phyloP scores from a whole-genome alignment of 2,329 filamentous ascomycete genomes.

The Mariannaea sp. region DNA sequence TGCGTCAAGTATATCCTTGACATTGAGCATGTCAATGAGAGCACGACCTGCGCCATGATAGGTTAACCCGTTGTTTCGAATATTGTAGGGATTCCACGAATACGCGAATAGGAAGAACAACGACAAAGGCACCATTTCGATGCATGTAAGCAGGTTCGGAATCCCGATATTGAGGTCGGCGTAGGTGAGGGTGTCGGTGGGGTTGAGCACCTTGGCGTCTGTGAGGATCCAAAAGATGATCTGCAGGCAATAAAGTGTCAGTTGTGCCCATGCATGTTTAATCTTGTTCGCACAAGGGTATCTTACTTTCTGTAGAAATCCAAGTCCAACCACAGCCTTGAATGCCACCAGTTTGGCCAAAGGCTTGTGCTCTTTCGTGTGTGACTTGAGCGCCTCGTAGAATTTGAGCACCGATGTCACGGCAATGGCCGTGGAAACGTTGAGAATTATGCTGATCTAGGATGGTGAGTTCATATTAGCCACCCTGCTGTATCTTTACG shows the following conservation, averaged over 20 bases:
- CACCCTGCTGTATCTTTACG: background rate
- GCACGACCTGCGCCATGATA: constrained; percentile 3
- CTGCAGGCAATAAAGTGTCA: constrained; percentile 9
- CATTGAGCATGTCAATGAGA: background rate
- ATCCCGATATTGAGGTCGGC: constrained; percentile 31
- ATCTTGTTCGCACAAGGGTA: background rate
- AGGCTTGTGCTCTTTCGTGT: constrained; percentile 20
- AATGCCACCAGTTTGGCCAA: constrained; percentile 31
- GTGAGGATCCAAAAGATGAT: constrained; percentile 27
- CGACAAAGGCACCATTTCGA: constrained; percentile 29
- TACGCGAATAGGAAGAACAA: constrained; percentile 29
- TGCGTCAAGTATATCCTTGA: constrained; percentile 1
- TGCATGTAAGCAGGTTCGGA: constrained; percentile 27
- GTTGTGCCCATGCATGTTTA: no score
- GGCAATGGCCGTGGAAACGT: constrained; percentile 17
- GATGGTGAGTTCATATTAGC: background rate
- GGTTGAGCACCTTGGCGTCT: constrained; percentile 16
- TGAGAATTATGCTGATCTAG: constrained; percentile 9
- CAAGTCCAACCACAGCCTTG: constrained; percentile 26
- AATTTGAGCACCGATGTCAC: constrained; percentile 24
- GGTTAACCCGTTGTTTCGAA: background rate
- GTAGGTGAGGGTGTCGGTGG: constrained; percentile 25
- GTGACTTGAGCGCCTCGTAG: constrained; percentile 9
- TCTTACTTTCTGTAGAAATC: constrained; percentile 27
- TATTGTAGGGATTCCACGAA: constrained; percentile 27